Conservation (phyloP, 2,329 filamentous ascomycete genomes). For the Exophiala spinifera region DNA sequence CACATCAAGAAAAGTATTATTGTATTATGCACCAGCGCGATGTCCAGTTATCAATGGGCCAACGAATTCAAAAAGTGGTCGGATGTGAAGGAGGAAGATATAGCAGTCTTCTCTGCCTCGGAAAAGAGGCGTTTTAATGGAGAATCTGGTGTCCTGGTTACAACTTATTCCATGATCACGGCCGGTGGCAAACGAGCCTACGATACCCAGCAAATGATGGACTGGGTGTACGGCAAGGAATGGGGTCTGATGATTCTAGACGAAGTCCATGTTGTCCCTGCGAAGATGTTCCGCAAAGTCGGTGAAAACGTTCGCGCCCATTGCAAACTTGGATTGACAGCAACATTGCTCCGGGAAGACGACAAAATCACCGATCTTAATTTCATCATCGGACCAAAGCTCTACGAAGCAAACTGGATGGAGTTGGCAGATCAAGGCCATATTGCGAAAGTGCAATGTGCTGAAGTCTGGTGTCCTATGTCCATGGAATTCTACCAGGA, state of each 20-base stretch:
- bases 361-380: conserved; percentile 98
- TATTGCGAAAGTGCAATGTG: conserved; percentile 95
- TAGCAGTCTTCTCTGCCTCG: conserved; percentile 91
- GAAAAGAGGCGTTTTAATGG: conserved; percentile 82
- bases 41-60: conserved; percentile 97
- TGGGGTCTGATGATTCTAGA: conserved; percentile 98
- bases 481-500: conserved; percentile 96
- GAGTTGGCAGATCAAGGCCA: conserved; percentile 95
- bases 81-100: conserved; percentile 91
- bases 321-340: conserved; percentile 90
- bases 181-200: conserved; percentile 75
- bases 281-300: conserved; percentile 92
- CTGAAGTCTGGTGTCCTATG: conserved; percentile 99
- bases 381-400: conserved; percentile 93
- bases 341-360: conserved; percentile 90
- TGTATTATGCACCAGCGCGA: conserved; percentile 91
- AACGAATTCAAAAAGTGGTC: conserved; percentile 98
- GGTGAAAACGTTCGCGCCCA: conserved; percentile 92
- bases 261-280: conserved; percentile 96
- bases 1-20: conserved; percentile 97
- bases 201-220: conserved; percentile 96
- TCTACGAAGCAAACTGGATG: conserved; percentile 99
- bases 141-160: conserved; percentile 93
- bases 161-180: conserved; percentile 98
- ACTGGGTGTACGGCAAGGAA: conserved; percentile 81